Evolutionary conservation across 2,329 filamentous ascomycete species (phyloP).

Genomic region (Penicillium brasilianum): DNA sequence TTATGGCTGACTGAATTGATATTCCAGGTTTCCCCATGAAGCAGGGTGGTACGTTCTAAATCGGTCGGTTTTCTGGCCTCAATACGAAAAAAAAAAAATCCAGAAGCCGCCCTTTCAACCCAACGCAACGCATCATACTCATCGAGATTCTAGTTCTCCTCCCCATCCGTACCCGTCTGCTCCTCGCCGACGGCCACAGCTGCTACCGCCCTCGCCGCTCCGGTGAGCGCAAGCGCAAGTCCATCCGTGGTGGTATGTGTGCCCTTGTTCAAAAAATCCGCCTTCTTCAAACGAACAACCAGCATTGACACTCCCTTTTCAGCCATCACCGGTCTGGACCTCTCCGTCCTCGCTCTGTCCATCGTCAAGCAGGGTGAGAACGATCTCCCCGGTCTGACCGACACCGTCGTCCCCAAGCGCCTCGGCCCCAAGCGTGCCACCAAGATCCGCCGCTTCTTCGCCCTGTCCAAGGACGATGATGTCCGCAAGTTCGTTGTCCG

Average conservation of each 20-base stretch:
- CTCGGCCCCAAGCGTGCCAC: constrained; percentile 99
- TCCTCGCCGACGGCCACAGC: constrained; percentile 92
- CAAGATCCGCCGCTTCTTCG: constrained; percentile 99
- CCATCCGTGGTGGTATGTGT: constrained; percentile 73
- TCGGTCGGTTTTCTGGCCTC: constrained; percentile 32
- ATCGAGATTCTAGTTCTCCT: constrained; percentile 66
- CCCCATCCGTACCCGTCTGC: constrained; percentile 96
- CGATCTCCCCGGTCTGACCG: constrained; percentile 95
- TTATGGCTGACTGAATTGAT: constrained; percentile 33
- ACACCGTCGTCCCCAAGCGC: constrained; percentile 97
- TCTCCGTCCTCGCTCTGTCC: constrained; percentile 90
- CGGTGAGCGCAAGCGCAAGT: constrained; percentile 99
- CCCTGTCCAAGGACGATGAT: constrained; percentile 99
- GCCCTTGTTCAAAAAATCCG: constrained; percentile 6
- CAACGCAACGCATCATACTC: constrained; percentile 29
- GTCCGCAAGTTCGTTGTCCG: constrained; percentile 99
- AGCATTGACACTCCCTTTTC: constrained; percentile 21
- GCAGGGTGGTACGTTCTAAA: constrained; percentile 73
- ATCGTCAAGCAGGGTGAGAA: constrained; percentile 97
- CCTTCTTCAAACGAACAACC: not conserved
- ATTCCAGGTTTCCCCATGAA: constrained; percentile 92
- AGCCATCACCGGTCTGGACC: constrained; percentile 96
- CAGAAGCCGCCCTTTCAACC: not conserved
- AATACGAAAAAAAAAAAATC: constrained; percentile 15
- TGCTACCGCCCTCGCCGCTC: constrained; percentile 98